A percentile compares a stretch with the other conserved stretches of the same genome.
Evolutionary conservation across 2,329 filamentous ascomycete genomes (phyloP).

Genomic region (Madurella fahalii): DNA sequence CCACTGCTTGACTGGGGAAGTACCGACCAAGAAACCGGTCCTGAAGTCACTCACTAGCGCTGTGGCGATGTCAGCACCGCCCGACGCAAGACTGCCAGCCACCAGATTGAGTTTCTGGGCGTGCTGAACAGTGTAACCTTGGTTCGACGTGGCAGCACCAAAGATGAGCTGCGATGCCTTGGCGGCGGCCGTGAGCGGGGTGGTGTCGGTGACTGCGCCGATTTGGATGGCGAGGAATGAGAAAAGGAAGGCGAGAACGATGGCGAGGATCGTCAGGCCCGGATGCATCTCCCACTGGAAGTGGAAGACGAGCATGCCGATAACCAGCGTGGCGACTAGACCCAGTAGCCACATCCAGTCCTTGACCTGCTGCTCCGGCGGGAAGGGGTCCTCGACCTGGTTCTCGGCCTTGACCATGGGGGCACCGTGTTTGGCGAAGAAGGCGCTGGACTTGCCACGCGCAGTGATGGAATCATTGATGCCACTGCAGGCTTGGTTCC

Average conservation of each 20-base stretch:
- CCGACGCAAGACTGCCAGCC: constrained; percentile 55
- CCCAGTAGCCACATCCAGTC: constrained; percentile 51
- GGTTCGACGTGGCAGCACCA: constrained; percentile 57
- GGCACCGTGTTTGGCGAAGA: constrained; percentile 40
- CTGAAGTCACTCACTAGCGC: constrained; percentile 61
- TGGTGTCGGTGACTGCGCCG: constrained; percentile 56
- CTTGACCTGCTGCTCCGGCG: constrained; percentile 44
- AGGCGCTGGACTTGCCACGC: constrained; percentile 39
- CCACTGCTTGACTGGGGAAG: constrained; percentile 62
- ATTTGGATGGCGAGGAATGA: constrained; percentile 59
- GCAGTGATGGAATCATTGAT: constrained; percentile 38
- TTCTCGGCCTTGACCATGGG: constrained; percentile 28
- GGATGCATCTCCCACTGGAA: constrained; percentile 54
- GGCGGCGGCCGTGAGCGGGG: constrained; percentile 61
- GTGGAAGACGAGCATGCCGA: constrained; percentile 47
- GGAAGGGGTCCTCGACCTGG: constrained; percentile 47
- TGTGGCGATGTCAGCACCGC: constrained; percentile 51
- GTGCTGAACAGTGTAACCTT: constrained; percentile 44
- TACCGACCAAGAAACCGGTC: constrained; percentile 63
- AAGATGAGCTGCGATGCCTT: constrained; percentile 68
- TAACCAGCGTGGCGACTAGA: constrained; percentile 45
- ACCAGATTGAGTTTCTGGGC: constrained; percentile 64
- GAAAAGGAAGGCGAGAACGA: constrained; percentile 57
- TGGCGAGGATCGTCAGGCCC: constrained; percentile 53
- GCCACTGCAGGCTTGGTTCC: constrained; percentile 40